Evolutionary conservation across 2,329 filamentous ascomycete species (phyloP).

Genomic region (Balansia obtecta): DNA sequence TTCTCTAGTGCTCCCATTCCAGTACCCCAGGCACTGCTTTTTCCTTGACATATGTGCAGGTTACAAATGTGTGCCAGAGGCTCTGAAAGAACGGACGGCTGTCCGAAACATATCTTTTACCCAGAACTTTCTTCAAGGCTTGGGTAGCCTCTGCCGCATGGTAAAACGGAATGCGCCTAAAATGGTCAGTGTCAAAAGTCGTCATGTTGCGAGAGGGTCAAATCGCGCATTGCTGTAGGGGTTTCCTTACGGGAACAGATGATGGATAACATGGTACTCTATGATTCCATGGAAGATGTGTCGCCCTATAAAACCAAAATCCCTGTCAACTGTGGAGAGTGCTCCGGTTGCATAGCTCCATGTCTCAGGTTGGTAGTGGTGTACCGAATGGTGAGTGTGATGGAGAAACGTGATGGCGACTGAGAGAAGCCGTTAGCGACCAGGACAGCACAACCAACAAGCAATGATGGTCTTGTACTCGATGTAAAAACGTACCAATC

Average conservation of each 20-base stretch:
- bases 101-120: not conserved
- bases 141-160: not conserved
- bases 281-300: constrained; percentile 56
- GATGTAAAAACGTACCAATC: constrained; percentile 34
- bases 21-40: not conserved
- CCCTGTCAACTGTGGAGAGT: constrained; percentile 49
- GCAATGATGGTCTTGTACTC: not conserved
- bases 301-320: constrained; percentile 51
- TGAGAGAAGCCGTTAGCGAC: constrained; percentile 12
- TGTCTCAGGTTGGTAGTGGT: constrained; percentile 14
- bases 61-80: not conserved
- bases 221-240: too few relatives aligned
- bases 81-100: not conserved
- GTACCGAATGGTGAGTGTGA: constrained; percentile 47
- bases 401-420: constrained; percentile 66
- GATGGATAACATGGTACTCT: constrained; percentile 43
- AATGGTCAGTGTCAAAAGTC: not conserved
- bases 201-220: too few relatives aligned
- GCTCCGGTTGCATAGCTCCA: constrained; percentile 54
- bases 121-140: not conserved
- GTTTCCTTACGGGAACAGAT: not conserved
- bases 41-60: not conserved
- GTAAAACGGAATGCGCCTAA: not conserved
- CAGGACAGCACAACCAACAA: not conserved
- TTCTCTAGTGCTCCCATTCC: not conserved